Base-by-base conservation (phyloP, 139 green algal species). In the Picochlorum costavermella region DNA sequence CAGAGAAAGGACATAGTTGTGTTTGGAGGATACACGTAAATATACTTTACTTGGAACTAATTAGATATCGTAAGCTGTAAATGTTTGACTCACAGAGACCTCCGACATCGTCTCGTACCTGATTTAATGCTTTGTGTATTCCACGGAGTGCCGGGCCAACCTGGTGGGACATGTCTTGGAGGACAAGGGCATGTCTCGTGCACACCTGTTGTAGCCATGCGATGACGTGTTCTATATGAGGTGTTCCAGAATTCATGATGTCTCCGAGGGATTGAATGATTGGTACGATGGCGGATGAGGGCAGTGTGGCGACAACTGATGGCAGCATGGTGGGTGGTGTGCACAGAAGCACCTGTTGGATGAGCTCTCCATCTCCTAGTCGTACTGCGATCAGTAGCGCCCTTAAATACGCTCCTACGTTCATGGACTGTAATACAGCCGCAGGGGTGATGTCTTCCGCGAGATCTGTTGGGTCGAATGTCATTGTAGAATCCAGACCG, bases 401-500 rank as follows among this genome's bases (percentile, higher is more conserved):
- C 17, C 74, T 76, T 20, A 90, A 73, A 50, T 78, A 75, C 1
- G 74, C 62, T 26, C 75, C 63, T 10, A 36, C n/a, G 11, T 64
- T 2, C 49, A 92, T 68, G 31, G 78, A 77, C 48, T 43, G 56
- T 57, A 69, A 44, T 29, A 65, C 79, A 10, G 83, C 80, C 3
- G 61, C 76, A 2, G 94, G 92, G 3, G 92, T 98, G 6, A 96
- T 71, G 50, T 93, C 87, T 71, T 95, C 79, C 9, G 83, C 84
- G 16, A 98, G 78, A 74, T 98, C 90, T 1, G 85, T 92, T 2
- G 92, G 92, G 70, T 98, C 92, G 68, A 98, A 98, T n/a, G 84
- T 61, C 37, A 86, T 9, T 25, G 65, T 75, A 5, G 82, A 71
- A 69, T 96, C 92, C 36, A 91, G 68, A 36, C 72, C 45, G 77